Conservation (phyloP, 169 alveolate species). For the Eimeria zaria region DNA sequence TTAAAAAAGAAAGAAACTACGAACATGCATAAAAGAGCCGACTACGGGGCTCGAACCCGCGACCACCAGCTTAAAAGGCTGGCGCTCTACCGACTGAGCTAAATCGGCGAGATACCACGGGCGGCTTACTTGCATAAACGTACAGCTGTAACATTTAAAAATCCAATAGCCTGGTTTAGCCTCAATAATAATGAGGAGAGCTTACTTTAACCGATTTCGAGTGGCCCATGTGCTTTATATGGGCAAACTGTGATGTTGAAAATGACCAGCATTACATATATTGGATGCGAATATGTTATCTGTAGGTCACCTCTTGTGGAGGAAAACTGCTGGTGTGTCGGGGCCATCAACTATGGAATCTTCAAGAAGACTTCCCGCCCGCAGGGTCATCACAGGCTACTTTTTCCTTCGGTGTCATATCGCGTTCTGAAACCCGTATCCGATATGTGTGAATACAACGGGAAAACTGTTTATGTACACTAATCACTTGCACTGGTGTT, state of each 20-base stretch:
- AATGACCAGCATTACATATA: neutral
- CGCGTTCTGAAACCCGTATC: neutral
- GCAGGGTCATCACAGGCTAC: neutral
- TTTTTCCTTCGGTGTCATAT: neutral
- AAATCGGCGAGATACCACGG: too few species aligned
- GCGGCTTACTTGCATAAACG: neutral
- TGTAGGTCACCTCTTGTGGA: too few species aligned
- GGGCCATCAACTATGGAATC: too few species aligned
- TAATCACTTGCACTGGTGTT: neutral
- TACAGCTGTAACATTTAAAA: neutral
- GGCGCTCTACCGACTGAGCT: constrained; percentile 99
- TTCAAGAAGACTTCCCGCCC: neutral
- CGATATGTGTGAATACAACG: neutral
- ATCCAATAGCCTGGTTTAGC: too few species aligned
- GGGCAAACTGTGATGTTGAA: neutral
- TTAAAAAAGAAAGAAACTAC: neutral
- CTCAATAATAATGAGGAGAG: neutral
- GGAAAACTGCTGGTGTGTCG: too few species aligned
- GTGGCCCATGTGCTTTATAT: neutral
- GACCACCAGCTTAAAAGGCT: constrained; percentile 99
- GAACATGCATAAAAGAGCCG: neutral
- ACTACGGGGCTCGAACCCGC: constrained; percentile 99
- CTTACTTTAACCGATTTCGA: neutral
- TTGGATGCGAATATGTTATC: neutral
- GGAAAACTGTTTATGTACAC: neutral